Conservation (phyloP, 805 yeast species). For the Spencermartinsiella europaea region DNA sequence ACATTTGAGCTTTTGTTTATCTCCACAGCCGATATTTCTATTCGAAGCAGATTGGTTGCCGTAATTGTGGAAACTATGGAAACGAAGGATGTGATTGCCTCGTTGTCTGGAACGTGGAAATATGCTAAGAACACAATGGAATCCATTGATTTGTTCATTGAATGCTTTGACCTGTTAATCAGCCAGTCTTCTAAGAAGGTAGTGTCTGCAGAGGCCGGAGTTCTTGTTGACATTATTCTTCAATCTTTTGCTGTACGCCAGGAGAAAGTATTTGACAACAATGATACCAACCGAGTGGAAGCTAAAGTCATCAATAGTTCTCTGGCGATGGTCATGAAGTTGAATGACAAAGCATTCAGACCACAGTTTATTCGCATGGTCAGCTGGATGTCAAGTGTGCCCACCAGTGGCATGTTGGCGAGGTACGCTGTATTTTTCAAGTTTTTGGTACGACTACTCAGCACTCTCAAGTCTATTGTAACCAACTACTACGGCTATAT, state of each 20-base stretch:
- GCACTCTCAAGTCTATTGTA: constrained; percentile 75
- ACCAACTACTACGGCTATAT: constrained; percentile 85
- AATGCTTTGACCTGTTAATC: constrained; percentile 58
- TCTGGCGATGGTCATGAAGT: constrained; percentile 73
- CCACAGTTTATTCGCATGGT: constrained; percentile 83
- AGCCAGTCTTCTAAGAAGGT: constrained; percentile 67
- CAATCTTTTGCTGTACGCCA: constrained; percentile 66
- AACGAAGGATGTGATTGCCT: constrained; percentile 52
- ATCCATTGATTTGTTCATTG: constrained; percentile 65
- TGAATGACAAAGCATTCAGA: constrained; percentile 89
- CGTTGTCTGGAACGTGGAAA: constrained; percentile 61
- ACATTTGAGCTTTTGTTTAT: constrained; percentile 49
- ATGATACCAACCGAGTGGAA: constrained; percentile 77
- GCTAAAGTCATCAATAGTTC: constrained; percentile 68
- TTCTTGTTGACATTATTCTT: constrained; percentile 63
- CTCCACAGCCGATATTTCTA: constrained; percentile 41
- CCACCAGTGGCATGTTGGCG: constrained; percentile 39
- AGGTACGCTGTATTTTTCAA: constrained; percentile 73
- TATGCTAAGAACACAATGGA: constrained; percentile 27
- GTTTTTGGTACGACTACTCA: constrained; percentile 81
- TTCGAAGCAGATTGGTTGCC: constrained; percentile 47
- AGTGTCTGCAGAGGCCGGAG: constrained; percentile 64
- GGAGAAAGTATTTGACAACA: constrained; percentile 54
- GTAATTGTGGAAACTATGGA: constrained; percentile 65
- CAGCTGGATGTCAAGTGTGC: constrained; percentile 69